Percentiles rank a stretch among this genome's conserved stretches.
Evolutionary conservation across 2,329 filamentous ascomycete genomes (phyloP).

Genomic region (Cladophialophora immunda): DNA sequence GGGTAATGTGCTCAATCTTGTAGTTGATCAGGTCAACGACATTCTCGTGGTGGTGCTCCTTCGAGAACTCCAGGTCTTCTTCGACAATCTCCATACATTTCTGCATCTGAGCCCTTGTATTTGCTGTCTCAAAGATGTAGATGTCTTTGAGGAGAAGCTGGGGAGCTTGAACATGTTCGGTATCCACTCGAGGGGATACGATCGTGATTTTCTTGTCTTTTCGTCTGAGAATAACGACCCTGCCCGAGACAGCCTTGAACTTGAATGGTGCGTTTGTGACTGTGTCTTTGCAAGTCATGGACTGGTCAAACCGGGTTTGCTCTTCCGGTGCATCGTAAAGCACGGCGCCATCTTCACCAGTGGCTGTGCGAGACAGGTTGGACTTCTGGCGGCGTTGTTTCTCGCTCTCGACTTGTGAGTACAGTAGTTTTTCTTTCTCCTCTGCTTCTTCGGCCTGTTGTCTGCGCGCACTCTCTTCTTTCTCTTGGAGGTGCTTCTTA

Average conservation of each 20-base stretch:
- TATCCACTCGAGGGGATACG: constrained; percentile 74
- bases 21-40: constrained; percentile 83
- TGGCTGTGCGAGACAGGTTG: constrained; percentile 28
- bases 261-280: constrained; percentile 67
- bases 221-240: constrained; percentile 71
- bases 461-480: constrained; percentile 30
- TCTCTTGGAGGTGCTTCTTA: constrained; percentile 31
- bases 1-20: constrained; percentile 69
- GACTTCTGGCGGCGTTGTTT: constrained; percentile 31
- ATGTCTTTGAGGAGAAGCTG: constrained; percentile 78
- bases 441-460: constrained; percentile 37
- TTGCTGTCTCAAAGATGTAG: constrained; percentile 64
- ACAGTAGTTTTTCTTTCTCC: constrained; percentile 33
- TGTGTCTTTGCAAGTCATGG: constrained; percentile 66
- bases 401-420: constrained; percentile 36
- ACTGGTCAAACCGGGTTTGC: constrained; percentile 54
- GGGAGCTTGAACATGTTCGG: constrained; percentile 64
- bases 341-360: constrained; percentile 28
- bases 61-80: constrained; percentile 76
- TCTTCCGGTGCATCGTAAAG: constrained; percentile 34
- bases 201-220: constrained; percentile 71
- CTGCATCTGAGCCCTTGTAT: constrained; percentile 72
- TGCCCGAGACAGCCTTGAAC: constrained; percentile 76
- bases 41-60: constrained; percentile 77
- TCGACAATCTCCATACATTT: constrained; percentile 80